Evolutionary conservation across 2,329 filamentous ascomycete species (phyloP).

Genomic region (Cryphonectria parasitica): DNA sequence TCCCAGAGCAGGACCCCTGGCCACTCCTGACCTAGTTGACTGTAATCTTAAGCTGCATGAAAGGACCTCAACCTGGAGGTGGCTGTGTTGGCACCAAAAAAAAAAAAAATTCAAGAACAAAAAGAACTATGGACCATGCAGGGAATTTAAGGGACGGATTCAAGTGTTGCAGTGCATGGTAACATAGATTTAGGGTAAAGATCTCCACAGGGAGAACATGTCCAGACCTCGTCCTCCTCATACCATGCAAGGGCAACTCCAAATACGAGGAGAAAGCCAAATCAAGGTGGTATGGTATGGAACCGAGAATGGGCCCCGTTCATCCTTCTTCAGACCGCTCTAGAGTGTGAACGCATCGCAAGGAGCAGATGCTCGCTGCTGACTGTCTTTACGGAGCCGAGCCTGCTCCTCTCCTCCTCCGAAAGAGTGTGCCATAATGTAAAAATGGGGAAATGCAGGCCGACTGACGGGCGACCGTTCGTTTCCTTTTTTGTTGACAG

Average conservation of each 20-base stretch:
- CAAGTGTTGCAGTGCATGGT: not conserved
- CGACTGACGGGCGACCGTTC: conserved; percentile 5
- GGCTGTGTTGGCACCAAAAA: not conserved
- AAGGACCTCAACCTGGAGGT: conserved; percentile 8
- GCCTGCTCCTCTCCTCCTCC: not conserved
- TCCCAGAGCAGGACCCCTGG: conserved; percentile 2
- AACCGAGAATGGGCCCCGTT: not conserved
- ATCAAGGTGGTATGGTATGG: not conserved
- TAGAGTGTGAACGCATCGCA: not conserved
- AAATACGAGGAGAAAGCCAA: not conserved
- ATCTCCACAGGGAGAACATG: not conserved
- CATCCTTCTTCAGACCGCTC: not conserved
- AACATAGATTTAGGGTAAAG: not conserved
- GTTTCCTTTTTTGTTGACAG: conserved; percentile 2
- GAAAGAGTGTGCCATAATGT: not conserved
- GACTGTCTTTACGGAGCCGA: not conserved
- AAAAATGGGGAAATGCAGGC: not conserved
- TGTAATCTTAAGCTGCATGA: conserved; percentile 8
- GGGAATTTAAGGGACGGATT: not conserved
- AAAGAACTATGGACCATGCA: not conserved
- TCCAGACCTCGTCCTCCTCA: not conserved
- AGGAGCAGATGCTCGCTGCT: not conserved
- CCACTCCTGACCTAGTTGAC: not conserved
- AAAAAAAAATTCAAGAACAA: not conserved
- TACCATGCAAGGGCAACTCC: not conserved